phyloP scores from a whole-genome alignment of 1,284 basidiomycete genomes.

The Trichosporon sp. region DNA sequence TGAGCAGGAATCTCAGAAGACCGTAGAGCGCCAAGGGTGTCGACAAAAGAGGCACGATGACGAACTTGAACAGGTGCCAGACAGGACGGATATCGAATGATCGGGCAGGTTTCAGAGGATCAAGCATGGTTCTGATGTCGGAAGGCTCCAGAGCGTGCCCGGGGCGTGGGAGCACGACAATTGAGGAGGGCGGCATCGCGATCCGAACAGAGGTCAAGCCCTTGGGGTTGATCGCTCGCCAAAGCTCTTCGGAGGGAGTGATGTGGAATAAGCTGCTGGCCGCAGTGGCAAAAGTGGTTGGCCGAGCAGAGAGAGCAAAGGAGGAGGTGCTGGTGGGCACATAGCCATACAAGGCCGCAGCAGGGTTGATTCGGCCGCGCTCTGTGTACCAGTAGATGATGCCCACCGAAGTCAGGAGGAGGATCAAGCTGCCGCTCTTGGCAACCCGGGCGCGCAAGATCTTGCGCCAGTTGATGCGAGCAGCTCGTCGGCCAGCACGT shows the following conservation, averaged over 20 bases:
- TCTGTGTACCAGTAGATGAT: conserved; percentile 46
- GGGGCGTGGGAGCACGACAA: conserved; percentile 59
- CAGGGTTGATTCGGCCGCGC: conserved; percentile 23
- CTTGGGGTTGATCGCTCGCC: conserved; percentile 73
- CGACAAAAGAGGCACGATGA: conserved; percentile 73
- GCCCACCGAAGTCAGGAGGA: conserved; percentile 49
- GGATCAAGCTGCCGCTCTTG: conserved; percentile 70
- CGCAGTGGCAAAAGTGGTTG: conserved; percentile 13
- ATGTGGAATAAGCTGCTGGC: conserved; percentile 20
- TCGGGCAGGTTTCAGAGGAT: conserved; percentile 23
- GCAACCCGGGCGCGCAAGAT: conserved; percentile 65
- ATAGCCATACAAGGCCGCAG: conserved; percentile 41
- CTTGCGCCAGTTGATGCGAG: conserved; percentile 30
- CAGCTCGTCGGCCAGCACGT: neutral
- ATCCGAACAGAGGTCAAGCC: conserved; percentile 68
- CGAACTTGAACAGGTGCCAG: conserved; percentile 70
- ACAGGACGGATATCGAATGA: conserved; percentile 44
- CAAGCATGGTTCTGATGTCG: conserved; percentile 25
- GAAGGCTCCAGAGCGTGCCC: conserved; percentile 39
- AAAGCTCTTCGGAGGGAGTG: conserved; percentile 52
- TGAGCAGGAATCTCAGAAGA: conserved; percentile 80
- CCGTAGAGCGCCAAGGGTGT: conserved; percentile 71
- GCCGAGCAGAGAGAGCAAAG: conserved; percentile 13
- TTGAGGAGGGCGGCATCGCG: conserved; percentile 69
- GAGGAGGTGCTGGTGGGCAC: conserved; percentile 23